Percentiles rank a stretch among this genome's conserved stretches.
These are phyloP conservation scores for Mercurialis annua DNA, from an alignment of 345 rosid genomes.

Conservation along the genomic window DNA sequence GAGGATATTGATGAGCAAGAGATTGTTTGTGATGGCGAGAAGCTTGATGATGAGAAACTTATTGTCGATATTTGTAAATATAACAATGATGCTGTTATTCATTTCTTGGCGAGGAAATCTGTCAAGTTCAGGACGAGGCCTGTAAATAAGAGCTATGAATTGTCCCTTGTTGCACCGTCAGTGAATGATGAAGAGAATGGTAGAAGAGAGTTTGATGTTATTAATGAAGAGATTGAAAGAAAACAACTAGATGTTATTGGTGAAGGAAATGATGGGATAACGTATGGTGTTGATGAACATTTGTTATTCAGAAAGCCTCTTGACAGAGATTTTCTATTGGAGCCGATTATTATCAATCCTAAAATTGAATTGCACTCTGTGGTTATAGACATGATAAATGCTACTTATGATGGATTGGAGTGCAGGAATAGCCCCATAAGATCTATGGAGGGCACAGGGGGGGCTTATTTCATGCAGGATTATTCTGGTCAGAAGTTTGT, in stretches of 20 bases:
- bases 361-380: constrained; percentile 28
- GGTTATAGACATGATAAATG: constrained; percentile 33
- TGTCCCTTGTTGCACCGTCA: constrained; percentile 53
- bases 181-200: constrained; percentile 16
- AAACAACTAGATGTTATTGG: constrained; percentile 19
- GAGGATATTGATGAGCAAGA: constrained; percentile 62
- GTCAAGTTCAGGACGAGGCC: constrained; percentile 61
- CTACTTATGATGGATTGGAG: constrained; percentile 37
- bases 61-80: constrained; percentile 50
- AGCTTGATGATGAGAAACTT: constrained; percentile 58
- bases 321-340: constrained; percentile 19
- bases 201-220: constrained; percentile 23
- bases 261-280: constrained; percentile 21
- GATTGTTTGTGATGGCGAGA: constrained; percentile 61
- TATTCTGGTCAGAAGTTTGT: constrained; percentile 30
- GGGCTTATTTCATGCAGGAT: constrained; percentile 47
- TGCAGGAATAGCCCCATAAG: constrained; percentile 30
- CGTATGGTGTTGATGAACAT: constrained; percentile 15
- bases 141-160: constrained; percentile 57
- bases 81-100: constrained; percentile 50
- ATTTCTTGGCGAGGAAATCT: constrained; percentile 53
- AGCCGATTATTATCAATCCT: constrained; percentile 35
- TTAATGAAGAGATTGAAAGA: constrained; percentile 20
- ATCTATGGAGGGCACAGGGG: constrained; percentile 47
- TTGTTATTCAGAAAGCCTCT: constrained; percentile 15